Evolutionary conservation across 2,329 filamentous ascomycete genomes (phyloP).

Genomic region (Penicillium hordei): DNA sequence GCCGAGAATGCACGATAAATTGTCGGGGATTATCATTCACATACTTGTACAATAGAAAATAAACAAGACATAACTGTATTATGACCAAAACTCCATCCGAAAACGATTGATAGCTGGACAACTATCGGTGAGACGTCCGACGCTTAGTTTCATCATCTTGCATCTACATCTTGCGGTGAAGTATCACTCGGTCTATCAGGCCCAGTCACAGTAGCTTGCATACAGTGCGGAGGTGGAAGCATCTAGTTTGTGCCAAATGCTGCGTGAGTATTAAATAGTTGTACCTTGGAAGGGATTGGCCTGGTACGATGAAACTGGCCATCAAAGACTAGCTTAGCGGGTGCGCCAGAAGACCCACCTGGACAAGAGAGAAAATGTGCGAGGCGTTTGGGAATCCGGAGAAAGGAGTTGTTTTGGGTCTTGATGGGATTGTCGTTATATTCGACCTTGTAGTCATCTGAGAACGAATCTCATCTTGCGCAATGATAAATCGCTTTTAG

Average conservation of each 20-base stretch:
- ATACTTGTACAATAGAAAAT: constrained; percentile 2
- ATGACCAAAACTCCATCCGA: not conserved
- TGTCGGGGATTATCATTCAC: not conserved
- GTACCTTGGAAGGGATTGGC: not conserved
- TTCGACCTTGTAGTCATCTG: not conserved
- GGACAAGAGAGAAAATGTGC: not conserved
- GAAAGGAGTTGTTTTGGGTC: constrained; percentile 10
- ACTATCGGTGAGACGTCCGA: not conserved
- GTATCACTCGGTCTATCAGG: not conserved
- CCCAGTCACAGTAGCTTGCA: not conserved
- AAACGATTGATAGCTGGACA: not conserved
- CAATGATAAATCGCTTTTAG: not conserved
- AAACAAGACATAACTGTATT: too few relatives aligned
- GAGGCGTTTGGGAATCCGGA: not conserved
- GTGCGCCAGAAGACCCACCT: too few relatives aligned
- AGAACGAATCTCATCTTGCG: not conserved
- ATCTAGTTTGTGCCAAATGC: too few relatives aligned
- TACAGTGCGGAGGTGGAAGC: too few relatives aligned
- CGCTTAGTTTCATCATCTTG: not conserved
- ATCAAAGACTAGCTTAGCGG: not conserved
- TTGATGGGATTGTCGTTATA: constrained; percentile 9
- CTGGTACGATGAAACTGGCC: not conserved
- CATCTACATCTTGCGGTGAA: not conserved
- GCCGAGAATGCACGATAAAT: constrained; percentile 26
- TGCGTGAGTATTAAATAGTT: too few relatives aligned